Evolutionary conservation across 495 filamentous ascomycete genomes (phyloP).

Genomic region (Jackrogersella multiformis): DNA sequence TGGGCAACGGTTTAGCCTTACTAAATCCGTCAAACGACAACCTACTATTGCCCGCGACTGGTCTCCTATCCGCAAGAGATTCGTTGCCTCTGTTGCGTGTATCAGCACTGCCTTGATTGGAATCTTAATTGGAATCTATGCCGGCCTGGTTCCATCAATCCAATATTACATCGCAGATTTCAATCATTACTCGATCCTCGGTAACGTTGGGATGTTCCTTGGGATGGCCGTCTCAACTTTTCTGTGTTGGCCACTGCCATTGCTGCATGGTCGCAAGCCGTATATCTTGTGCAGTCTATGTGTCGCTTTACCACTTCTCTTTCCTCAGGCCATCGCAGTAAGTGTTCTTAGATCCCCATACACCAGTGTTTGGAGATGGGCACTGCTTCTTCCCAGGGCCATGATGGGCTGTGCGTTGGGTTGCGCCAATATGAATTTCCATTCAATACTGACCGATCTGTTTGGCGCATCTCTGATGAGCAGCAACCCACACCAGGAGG

Average conservation of each 20-base stretch:
- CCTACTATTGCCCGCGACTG: constrained; percentile 70
- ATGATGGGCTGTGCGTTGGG: constrained; percentile 74
- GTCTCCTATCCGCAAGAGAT: constrained; percentile 69
- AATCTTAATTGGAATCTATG: constrained; percentile 75
- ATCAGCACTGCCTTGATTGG: constrained; percentile 74
- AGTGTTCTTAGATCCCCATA: constrained; percentile 63
- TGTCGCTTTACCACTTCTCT: constrained; percentile 74
- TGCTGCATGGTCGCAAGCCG: constrained; percentile 80
- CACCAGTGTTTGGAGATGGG: constrained; percentile 63
- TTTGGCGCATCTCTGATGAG: constrained; percentile 79
- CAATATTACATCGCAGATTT: constrained; percentile 75
- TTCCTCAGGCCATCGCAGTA: constrained; percentile 75
- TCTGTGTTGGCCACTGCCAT: constrained; percentile 75
- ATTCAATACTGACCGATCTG: constrained; percentile 73
- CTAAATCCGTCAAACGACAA: constrained; percentile 60
- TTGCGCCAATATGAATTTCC: constrained; percentile 79
- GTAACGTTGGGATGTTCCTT: constrained; percentile 75
- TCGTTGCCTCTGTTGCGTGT: constrained; percentile 73
- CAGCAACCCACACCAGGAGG: constrained; percentile 73
- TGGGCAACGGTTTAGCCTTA: constrained; percentile 61
- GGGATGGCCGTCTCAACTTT: constrained; percentile 73
- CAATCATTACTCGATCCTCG: constrained; percentile 70
- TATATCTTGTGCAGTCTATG: constrained; percentile 72
- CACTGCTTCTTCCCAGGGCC: constrained; percentile 68
- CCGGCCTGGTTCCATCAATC: constrained; percentile 77